Percentiles rank a stretch among this genome's conserved stretches.
phyloP scores from a whole-genome alignment of 306 rosid species.

The Rubus parviflorus region DNA sequence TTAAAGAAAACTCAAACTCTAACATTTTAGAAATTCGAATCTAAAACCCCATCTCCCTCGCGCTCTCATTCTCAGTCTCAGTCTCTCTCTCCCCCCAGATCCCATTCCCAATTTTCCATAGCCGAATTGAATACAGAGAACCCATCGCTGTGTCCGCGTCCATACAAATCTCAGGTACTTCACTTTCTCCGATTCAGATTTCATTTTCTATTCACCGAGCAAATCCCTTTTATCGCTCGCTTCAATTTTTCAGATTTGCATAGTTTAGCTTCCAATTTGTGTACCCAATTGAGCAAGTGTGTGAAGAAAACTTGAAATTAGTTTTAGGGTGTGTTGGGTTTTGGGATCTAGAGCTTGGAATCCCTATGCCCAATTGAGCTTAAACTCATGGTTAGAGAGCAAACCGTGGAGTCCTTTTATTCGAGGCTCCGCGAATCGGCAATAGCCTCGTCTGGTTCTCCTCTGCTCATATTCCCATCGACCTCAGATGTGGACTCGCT shows the following conservation, averaged over 20 bases:
- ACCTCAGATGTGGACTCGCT: conserved; percentile 91
- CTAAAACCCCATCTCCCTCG: background rate
- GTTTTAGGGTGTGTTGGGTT: background rate
- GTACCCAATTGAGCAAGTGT: background rate
- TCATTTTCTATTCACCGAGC: background rate
- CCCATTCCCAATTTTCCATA: background rate
- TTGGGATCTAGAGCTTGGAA: background rate
- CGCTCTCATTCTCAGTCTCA: background rate
- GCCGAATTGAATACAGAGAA: background rate
- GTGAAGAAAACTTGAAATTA: background rate
- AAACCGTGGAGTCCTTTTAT: conserved; percentile 66
- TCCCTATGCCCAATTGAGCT: conserved; percentile 29
- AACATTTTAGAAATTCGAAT: conserved; percentile 8
- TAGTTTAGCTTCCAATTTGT: background rate
- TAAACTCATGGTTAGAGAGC: conserved; percentile 65
- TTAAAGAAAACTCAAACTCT: conserved; percentile 17
- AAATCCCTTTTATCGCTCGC: background rate
- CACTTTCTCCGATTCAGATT: conserved; percentile 8
- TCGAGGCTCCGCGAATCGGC: conserved; percentile 59
- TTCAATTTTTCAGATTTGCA: background rate
- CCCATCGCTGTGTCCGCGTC: background rate
- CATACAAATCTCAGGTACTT: conserved; percentile 28
- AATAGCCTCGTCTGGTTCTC: conserved; percentile 46
- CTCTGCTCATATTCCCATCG: conserved; percentile 81
- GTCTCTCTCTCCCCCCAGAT: conserved; percentile 15